Evolutionary conservation across 2,329 filamentous ascomycete genomes (phyloP).

Genomic region (Fusarium oligoseptatum): DNA sequence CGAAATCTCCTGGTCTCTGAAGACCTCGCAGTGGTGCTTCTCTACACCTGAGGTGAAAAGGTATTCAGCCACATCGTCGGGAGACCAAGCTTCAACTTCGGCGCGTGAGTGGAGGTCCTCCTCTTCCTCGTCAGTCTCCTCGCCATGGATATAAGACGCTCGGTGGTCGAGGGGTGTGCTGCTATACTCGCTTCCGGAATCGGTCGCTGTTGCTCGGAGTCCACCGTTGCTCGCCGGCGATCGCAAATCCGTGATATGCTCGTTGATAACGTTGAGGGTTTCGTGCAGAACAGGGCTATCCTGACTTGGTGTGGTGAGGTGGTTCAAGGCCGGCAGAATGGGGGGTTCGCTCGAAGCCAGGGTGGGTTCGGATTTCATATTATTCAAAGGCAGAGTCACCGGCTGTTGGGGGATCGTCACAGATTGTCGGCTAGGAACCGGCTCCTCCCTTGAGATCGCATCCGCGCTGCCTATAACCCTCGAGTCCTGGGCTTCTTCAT

Average conservation of each 20-base stretch:
- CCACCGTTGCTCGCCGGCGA: conserved; percentile 66
- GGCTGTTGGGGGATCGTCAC: conserved; percentile 38
- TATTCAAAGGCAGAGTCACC: conserved; percentile 61
- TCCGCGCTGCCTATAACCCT: conserved; percentile 33
- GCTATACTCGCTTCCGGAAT: conserved; percentile 93
- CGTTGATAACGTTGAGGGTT: conserved; percentile 94
- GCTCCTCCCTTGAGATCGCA: conserved; percentile 47
- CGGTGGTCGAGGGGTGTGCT: conserved; percentile 82
- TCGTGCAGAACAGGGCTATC: conserved; percentile 87
- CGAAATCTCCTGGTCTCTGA: conserved; percentile 94
- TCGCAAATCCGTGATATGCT: conserved; percentile 91
- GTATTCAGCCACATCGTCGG: conserved; percentile 88
- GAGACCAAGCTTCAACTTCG: conserved; percentile 85
- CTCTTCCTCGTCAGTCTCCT: conserved; percentile 97
- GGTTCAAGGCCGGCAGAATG: conserved; percentile 45
- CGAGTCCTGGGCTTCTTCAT: conserved; percentile 49
- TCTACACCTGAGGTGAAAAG: conserved; percentile 89
- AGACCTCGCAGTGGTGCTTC: conserved; percentile 91
- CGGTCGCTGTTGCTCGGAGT: conserved; percentile 69
- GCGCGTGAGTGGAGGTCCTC: conserved; percentile 74
- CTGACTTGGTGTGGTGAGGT: conserved; percentile 61
- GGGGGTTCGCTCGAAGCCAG: conserved; percentile 46
- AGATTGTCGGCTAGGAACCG: conserved; percentile 52
- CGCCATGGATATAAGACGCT: conserved; percentile 91
- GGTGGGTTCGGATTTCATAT: conserved; percentile 51